Conservation (phyloP, 2,329 filamentous ascomycete genomes). For the Arthrobotrys megalospora region DNA sequence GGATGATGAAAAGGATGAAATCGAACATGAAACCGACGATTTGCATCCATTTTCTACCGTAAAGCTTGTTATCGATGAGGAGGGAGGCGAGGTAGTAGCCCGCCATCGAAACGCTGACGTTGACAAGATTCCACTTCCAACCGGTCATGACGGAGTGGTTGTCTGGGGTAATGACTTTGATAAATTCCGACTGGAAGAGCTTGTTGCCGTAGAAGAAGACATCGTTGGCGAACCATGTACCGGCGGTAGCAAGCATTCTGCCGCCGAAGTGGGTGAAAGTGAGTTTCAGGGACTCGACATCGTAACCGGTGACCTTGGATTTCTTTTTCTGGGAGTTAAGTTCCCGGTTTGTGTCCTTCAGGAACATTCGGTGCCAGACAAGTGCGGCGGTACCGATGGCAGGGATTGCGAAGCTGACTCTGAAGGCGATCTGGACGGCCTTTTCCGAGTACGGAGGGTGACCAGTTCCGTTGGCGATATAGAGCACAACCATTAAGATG, state of each 20-base stretch:
- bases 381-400: constrained; percentile 93
- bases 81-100: constrained; percentile 91
- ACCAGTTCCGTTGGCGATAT: constrained; percentile 84
- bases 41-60: constrained; percentile 96
- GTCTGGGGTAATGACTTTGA: constrained; percentile 80
- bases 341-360: constrained; percentile 88
- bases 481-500: constrained; percentile 85
- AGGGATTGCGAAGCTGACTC: constrained; percentile 90
- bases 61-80: constrained; percentile 95
- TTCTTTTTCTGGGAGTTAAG: constrained; percentile 87
- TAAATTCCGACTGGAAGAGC: constrained; percentile 94
- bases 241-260: constrained; percentile 87
- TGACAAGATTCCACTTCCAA: constrained; percentile 94
- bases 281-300: constrained; percentile 83
- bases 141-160: constrained; percentile 82
- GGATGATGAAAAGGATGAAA: constrained; percentile 93
- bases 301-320: constrained; percentile 89
- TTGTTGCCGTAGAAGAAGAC: constrained; percentile 99
- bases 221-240: constrained; percentile 95
- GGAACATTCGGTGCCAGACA: constrained; percentile 94
- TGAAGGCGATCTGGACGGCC: constrained; percentile 91
- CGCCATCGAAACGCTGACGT: constrained; percentile 85
- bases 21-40: constrained; percentile 92
- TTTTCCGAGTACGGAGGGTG: constrained; percentile 80
- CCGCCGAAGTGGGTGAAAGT: constrained; percentile 88